phyloP scores from a whole-genome alignment of 2,329 filamentous ascomycete genomes.

The Botryotinia narcissicola region DNA sequence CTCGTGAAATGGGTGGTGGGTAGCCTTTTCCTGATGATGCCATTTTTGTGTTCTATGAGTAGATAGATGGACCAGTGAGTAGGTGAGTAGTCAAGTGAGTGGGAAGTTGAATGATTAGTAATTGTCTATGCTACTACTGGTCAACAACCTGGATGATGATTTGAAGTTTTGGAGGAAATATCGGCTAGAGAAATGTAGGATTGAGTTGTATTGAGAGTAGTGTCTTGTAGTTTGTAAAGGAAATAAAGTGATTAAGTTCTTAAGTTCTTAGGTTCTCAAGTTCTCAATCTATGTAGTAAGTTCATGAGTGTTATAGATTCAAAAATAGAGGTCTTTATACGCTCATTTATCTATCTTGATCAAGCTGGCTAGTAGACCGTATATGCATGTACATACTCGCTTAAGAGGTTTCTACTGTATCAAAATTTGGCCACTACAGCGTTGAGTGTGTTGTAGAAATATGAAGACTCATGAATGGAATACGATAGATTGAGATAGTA shows the following conservation, averaged over 20 bases:
- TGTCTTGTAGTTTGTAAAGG: background rate
- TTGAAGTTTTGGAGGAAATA: no score
- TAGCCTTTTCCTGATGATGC: background rate
- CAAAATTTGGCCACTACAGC: fast-evolving
- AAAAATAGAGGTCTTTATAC: fast-evolving
- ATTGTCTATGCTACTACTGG: no score
- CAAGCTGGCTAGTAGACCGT: background rate
- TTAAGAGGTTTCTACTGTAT: background rate
- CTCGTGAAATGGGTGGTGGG: background rate
- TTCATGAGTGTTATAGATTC: background rate
- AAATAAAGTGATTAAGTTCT: background rate
- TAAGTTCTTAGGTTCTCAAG: background rate
- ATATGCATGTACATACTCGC: background rate
- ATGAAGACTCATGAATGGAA: background rate
- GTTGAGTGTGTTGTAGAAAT: background rate
- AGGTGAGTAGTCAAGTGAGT: no score
- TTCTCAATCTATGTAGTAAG: background rate
- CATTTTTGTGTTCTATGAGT: background rate
- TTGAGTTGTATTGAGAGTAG: no score
- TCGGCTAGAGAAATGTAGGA: no score
- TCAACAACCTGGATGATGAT: no score
- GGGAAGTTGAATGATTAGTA: no score
- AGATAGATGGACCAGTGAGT: background rate
- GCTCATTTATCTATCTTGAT: background rate
- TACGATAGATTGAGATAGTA: background rate